Base-by-base conservation (phyloP, 805 yeast species). In the Zygosaccharomyces lentus region DNA sequence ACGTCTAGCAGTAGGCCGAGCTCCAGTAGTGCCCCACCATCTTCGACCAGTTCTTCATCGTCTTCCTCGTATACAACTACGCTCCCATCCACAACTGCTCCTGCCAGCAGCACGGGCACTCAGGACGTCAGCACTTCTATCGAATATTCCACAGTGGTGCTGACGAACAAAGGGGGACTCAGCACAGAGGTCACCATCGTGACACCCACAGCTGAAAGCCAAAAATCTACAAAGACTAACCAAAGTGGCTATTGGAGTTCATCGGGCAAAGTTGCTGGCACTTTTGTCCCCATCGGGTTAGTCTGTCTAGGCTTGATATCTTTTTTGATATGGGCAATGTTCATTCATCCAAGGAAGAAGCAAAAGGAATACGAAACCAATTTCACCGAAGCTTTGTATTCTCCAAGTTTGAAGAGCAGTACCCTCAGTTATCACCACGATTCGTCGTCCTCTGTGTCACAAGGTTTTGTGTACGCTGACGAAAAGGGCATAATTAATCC, bases 261-360 rank as follows among this genome's bases (percentile, higher is more conserved):
- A 38, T 78, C 77, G 37, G 95, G 91, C 0, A 84, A 83, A 59
- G 93, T 87, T 1, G 95, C 90, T 0, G 96, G 95, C 2, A 84
- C 88, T 0, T 87, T 87, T 65, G 79, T 84, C 2, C 89, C 78
- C 0, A 93, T 87, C 13, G 96, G 90, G 1, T 55, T 87, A 1
- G 81, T 82, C 1, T 76, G 67, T 0, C 55, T 78, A 0, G 72
- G 72, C 1, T 49, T 82, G 50, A 49, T 74, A 56, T 68, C 76
- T 67, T 62, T 74, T 30, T 50, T 70, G 16, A 23, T 69, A 51
- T 56, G 60, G 42, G 61, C 40, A 56, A 46, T 45, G 46, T 51
- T 46, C 41, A 49, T 38, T 45, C 46, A 21, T 43, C 54, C 45
- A 35, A 46, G 37, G 45, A 50, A 45, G 41, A 44, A 41, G 41